Evolutionary conservation across 2,329 filamentous ascomycete genomes (phyloP).

Genomic region (Colletotrichum tofieldiae): DNA sequence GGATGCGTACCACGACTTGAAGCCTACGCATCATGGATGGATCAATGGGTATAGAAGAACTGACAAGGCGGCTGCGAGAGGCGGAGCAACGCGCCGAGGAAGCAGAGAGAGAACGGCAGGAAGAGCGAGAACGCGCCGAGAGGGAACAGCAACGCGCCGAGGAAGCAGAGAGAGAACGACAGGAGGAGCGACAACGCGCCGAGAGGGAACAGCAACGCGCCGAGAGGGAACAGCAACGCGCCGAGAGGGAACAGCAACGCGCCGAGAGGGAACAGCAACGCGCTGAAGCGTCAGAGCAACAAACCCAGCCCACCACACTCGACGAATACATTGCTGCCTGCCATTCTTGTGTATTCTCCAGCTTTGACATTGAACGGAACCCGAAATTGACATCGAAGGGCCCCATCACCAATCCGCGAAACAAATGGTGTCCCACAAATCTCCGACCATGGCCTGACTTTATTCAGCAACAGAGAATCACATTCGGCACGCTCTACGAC

Average conservation of each 20-base stretch:
- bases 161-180: too few species aligned
- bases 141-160: too few species aligned
- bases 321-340: slow-evolving; percentile 51
- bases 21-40: not conserved
- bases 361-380: slow-evolving; percentile 48
- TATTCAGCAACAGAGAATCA: slow-evolving; percentile 45
- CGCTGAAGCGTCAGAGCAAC: slow-evolving; percentile 45
- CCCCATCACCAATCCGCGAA: slow-evolving; percentile 49
- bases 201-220: too few species aligned
- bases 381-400: slow-evolving; percentile 47
- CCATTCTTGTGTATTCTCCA: slow-evolving; percentile 48
- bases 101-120: too few species aligned
- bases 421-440: slow-evolving; percentile 50
- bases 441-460: slow-evolving; percentile 52
- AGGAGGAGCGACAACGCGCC: too few species aligned
- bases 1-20: too few species aligned
- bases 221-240: slow-evolving; percentile 27
- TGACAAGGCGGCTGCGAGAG: slow-evolving; percentile 4
- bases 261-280: slow-evolving; percentile 38
- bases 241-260: slow-evolving; percentile 31
- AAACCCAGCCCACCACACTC: slow-evolving; percentile 48
- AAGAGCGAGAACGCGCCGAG: too few species aligned
- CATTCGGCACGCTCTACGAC: slow-evolving; percentile 46
- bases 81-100: too few species aligned
- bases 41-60: not conserved